Conservation (phyloP, 1,139 yeast species). For the Yamadazyma sp. region DNA sequence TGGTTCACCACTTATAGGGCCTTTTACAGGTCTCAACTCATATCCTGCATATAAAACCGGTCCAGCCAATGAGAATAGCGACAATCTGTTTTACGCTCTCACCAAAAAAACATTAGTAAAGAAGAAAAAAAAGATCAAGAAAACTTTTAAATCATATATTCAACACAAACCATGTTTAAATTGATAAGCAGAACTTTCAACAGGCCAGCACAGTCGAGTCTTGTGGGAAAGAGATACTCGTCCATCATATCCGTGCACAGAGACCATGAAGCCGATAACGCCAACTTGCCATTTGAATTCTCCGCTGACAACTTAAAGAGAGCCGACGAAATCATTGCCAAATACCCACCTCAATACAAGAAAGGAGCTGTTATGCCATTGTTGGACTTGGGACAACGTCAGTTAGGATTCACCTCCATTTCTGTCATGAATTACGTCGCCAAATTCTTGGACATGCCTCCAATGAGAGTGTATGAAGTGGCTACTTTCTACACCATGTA, state of each 20-base stretch:
- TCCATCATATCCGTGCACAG: constrained; percentile 69
- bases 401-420: constrained; percentile 82
- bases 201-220: background rate
- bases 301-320: constrained; percentile 64
- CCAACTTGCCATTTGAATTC: constrained; percentile 71
- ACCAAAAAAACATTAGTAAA: background rate
- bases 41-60: background rate
- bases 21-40: too few relatives aligned
- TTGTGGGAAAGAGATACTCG: constrained; percentile 27
- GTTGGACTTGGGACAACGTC: constrained; percentile 86
- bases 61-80: constrained; percentile 20
- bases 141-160: constrained; percentile 7
- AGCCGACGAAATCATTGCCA: constrained; percentile 72
- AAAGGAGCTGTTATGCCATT: constrained; percentile 90
- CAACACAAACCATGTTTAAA: constrained; percentile 14
- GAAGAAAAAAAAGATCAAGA: constrained; percentile 3
- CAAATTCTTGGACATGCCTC: constrained; percentile 82
- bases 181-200: constrained; percentile 5
- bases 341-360: constrained; percentile 84
- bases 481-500: constrained; percentile 94
- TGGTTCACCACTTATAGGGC: too few relatives aligned
- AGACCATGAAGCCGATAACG: constrained; percentile 68
- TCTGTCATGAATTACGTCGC: constrained; percentile 94
- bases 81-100: constrained; percentile 17
- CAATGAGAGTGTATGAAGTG: constrained; percentile 93